phyloP scores from a whole-genome alignment of 2,329 filamentous ascomycete species.

The Alternaria ventricosa region DNA sequence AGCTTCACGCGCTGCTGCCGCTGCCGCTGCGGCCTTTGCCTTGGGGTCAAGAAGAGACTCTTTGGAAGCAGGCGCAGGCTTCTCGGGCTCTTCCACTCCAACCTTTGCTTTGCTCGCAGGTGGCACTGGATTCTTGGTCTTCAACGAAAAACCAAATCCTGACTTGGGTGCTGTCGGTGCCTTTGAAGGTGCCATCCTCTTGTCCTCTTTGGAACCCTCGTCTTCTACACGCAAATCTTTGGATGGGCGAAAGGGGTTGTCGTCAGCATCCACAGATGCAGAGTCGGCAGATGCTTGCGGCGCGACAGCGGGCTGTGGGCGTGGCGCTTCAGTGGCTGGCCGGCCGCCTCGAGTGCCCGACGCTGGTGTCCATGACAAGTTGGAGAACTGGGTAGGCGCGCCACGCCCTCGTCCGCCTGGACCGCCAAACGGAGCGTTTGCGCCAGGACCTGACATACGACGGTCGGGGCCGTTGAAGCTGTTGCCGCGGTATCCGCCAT shows the following conservation, averaged over 20 bases:
- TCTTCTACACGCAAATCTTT: constrained; percentile 72
- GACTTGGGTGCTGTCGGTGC: constrained; percentile 60
- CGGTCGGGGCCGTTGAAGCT: constrained; percentile 53
- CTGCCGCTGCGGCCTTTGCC: constrained; percentile 47
- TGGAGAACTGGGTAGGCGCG: constrained; percentile 63
- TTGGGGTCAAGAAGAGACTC: constrained; percentile 52
- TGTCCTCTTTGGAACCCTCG: constrained; percentile 58
- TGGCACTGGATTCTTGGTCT: constrained; percentile 68
- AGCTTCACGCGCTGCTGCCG: constrained; percentile 41
- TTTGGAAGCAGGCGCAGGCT: constrained; percentile 40
- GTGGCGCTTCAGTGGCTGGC: constrained; percentile 48
- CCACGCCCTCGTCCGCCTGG: constrained; percentile 61
- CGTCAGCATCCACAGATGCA: constrained; percentile 58
- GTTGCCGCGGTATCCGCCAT: constrained; percentile 64
- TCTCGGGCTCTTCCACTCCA: constrained; percentile 51
- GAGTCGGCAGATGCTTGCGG: constrained; percentile 26
- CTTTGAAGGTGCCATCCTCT: constrained; percentile 61
- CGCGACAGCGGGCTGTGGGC: constrained; percentile 27
- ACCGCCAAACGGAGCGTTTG: constrained; percentile 47
- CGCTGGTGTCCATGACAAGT: constrained; percentile 73
- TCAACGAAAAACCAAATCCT: constrained; percentile 89
- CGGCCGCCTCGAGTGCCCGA: constrained; percentile 62
- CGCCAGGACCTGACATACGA: constrained; percentile 54
- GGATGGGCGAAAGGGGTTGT: constrained; percentile 67
- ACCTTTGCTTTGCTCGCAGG: constrained; percentile 60